Percentiles rank a stretch among this genome's conserved stretches.
These are phyloP conservation scores for Monilinia fructigena DNA, from an alignment of 2,329 filamentous ascomycete genomes.

Conservation along the genomic window DNA sequence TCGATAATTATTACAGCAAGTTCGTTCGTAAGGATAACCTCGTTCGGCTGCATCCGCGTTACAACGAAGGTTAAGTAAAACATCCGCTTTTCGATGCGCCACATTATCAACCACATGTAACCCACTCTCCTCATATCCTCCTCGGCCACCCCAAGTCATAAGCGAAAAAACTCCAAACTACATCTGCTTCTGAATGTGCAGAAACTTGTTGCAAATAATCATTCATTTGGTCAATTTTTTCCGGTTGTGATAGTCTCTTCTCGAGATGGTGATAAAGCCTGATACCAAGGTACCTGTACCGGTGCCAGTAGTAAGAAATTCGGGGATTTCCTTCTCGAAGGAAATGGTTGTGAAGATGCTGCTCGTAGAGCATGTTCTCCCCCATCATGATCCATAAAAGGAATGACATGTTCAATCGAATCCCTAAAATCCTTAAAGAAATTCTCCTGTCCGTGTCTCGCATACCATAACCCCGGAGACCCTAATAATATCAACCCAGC, in stretches of 20 bases:
- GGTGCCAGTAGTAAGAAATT: constrained; percentile 38
- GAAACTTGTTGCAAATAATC: constrained; percentile 48
- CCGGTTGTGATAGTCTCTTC: constrained; percentile 47
- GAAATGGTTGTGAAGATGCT: constrained; percentile 32
- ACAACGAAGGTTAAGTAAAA: constrained; percentile 52
- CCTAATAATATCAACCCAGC: constrained; percentile 53
- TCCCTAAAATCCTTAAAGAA: constrained; percentile 48
- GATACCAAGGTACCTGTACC: constrained; percentile 41
- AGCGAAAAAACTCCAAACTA: constrained; percentile 51
- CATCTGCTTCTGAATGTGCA: constrained; percentile 43
- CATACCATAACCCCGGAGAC: constrained; percentile 55
- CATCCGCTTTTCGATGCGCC: constrained; percentile 49
- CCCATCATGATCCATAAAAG: constrained; percentile 41
- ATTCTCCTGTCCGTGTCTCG: constrained; percentile 49
- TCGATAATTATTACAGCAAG: constrained; percentile 52
- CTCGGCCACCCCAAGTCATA: constrained; percentile 46
- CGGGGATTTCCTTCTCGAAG: constrained; percentile 28
- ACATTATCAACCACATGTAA: constrained; percentile 50
- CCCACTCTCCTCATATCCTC: constrained; percentile 48
- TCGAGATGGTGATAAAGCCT: constrained; percentile 36
- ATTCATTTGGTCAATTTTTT: constrained; percentile 54
- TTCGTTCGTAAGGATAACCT: constrained; percentile 48
- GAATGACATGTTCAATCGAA: constrained; percentile 48
- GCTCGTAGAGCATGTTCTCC: constrained; percentile 25
- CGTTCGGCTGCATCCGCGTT: constrained; percentile 47